phyloP scores from a whole-genome alignment of 495 filamentous ascomycete genomes.

The Friedmanniomyces endolithicus region DNA sequence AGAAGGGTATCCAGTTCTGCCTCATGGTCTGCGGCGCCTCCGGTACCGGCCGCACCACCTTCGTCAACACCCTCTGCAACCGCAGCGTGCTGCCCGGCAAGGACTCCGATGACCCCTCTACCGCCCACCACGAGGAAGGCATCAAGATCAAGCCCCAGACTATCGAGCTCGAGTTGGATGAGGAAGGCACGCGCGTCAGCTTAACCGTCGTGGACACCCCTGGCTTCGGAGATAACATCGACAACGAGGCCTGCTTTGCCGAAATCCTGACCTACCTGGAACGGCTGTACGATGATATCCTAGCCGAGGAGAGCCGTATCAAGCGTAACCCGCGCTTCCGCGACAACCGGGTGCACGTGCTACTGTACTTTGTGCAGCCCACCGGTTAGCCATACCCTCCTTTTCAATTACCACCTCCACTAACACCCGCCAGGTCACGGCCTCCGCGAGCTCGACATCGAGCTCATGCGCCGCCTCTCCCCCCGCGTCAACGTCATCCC shows the following conservation, averaged over 20 bases:
- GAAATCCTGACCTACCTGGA: constrained; percentile 97
- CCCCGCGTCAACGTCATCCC: constrained; percentile 98
- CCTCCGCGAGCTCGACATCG: constrained; percentile 95
- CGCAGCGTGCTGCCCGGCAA: constrained; percentile 89
- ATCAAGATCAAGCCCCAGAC: constrained; percentile 97
- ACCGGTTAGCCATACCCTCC: constrained; percentile 50
- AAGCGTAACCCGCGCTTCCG: constrained; percentile 99
- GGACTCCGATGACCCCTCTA: constrained; percentile 65
- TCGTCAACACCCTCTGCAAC: constrained; percentile 97
- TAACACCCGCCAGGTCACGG: constrained; percentile 31
- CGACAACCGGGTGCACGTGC: constrained; percentile 94
- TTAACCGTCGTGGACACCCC: constrained; percentile 97
- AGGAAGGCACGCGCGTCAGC: constrained; percentile 95
- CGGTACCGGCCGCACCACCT: constrained; percentile 94
- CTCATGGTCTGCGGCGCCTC: constrained; percentile 99
- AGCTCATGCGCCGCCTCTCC: constrained; percentile 97
- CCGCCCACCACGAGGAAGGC: constrained; percentile 88
- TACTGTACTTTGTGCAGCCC: constrained; percentile 98
- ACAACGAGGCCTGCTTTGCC: constrained; percentile 96
- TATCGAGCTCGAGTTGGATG: constrained; percentile 95
- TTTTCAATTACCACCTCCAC: neutral
- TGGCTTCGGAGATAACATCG: constrained; percentile 96
- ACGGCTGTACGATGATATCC: constrained; percentile 97
- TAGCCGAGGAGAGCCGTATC: constrained; percentile 97
- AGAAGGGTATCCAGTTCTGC: constrained; percentile 99